Conservation (phyloP, 345 rosid species). For the Crucihimalaya himalaica region DNA sequence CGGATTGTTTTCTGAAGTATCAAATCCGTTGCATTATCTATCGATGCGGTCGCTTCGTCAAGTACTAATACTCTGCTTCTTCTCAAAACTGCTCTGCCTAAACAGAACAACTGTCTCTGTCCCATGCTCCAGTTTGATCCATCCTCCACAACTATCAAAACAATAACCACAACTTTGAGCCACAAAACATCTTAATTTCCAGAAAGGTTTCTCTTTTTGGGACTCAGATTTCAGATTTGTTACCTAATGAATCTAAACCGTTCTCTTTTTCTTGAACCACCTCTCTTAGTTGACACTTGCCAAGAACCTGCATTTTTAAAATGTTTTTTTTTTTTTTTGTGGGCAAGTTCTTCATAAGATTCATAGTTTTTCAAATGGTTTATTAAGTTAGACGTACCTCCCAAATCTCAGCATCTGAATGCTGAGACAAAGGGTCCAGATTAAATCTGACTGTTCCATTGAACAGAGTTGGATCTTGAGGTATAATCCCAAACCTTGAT, state of each 20-base stretch:
- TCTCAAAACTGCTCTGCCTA: conserved; percentile 89
- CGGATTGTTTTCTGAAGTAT: conserved; percentile 82
- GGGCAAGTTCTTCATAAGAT: conserved; percentile 1
- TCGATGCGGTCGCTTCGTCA: conserved; percentile 96
- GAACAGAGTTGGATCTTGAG: conserved; percentile 93
- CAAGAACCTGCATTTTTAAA: conserved; percentile 58
- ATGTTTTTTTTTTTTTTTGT: not conserved
- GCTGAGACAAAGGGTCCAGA: conserved; percentile 76
- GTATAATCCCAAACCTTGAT: conserved; percentile 88
- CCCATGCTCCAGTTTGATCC: conserved; percentile 99
- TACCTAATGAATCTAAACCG: conserved; percentile 80
- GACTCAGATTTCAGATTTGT: not conserved
- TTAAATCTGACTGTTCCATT: conserved; percentile 93
- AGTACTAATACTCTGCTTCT: conserved; percentile 83
- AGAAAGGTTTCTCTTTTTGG: not conserved
- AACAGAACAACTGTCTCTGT: conserved; percentile 83
- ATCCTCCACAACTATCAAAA: conserved; percentile 69
- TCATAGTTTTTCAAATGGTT: not conserved
- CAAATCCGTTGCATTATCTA: conserved; percentile 88
- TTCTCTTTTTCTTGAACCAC: conserved; percentile 74
- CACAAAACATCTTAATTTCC: not conserved
- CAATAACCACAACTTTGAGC: not conserved
- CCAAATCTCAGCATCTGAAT: conserved; percentile 87
- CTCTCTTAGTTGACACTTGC: conserved; percentile 81
- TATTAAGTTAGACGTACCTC: conserved; percentile 54